phyloP scores from a whole-genome alignment of 2,329 filamentous ascomycete species.

The Coleophoma crateriformis region DNA sequence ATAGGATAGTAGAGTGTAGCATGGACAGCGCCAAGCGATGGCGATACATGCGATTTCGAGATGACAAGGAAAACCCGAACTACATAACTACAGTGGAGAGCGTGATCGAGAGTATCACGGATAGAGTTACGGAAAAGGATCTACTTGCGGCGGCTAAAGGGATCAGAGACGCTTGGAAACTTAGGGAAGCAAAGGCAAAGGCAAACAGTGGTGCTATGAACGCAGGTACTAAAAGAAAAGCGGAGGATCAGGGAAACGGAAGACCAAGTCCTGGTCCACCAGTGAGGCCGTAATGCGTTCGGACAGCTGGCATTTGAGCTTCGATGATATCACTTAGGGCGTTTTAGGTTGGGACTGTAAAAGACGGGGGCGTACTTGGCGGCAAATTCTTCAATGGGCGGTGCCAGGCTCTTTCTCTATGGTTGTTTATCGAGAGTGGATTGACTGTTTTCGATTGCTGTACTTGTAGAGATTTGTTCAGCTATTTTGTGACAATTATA shows the following conservation, averaged over 20 bases:
- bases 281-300: constrained; percentile 1
- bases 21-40: constrained; percentile 71
- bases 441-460: no score
- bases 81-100: constrained; percentile 79
- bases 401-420: no score
- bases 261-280: constrained; percentile 21
- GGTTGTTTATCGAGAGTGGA: no score
- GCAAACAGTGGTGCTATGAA: constrained; percentile 1
- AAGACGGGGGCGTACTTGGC: no score
- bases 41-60: constrained; percentile 84
- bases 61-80: constrained; percentile 90
- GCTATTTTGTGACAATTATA: no score
- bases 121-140: constrained; percentile 79
- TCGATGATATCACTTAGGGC: no score
- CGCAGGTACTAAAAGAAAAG: constrained; percentile 17
- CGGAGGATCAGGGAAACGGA: constrained; percentile 18
- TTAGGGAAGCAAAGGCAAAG: constrained; percentile 15
- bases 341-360: no score
- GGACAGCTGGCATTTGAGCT: no score
- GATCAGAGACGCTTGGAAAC: constrained; percentile 81
- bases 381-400: no score
- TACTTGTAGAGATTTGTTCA: no score
- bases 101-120: constrained; percentile 84
- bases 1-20: constrained; percentile 85
- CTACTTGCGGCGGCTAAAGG: constrained; percentile 61